A percentile compares a stretch with the other conserved stretches of the same genome.
Conservation (phyloP, 1,139 yeast genomes). For the Sugiyamaella pinicola region DNA sequence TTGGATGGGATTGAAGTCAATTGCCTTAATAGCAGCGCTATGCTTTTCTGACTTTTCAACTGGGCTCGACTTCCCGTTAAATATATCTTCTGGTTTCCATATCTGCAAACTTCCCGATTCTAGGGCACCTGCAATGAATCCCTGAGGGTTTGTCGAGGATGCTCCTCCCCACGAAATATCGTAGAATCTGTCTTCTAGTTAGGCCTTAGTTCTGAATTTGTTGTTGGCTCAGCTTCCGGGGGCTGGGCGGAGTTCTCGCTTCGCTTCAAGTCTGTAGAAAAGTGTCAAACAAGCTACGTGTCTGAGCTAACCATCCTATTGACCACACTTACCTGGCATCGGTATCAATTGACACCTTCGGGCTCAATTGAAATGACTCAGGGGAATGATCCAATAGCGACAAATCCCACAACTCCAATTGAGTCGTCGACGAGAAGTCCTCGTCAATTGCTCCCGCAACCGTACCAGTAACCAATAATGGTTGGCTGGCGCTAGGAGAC, state of each 20-base stretch:
- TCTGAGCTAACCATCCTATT: no score
- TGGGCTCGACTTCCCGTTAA: constrained; percentile 30
- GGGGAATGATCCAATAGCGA: constrained; percentile 51
- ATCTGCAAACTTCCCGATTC: constrained; percentile 81
- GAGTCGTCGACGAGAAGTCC: constrained; percentile 75
- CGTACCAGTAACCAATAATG: constrained; percentile 84
- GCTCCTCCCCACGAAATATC: constrained; percentile 86
- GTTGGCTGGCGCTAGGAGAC: constrained; percentile 72
- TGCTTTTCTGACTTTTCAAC: constrained; percentile 50
- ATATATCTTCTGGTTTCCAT: constrained; percentile 59
- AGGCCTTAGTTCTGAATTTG: not conserved
- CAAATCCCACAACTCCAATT: constrained; percentile 77
- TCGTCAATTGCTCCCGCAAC: constrained; percentile 94
- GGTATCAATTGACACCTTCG: constrained; percentile 59
- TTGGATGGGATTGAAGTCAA: constrained; percentile 78
- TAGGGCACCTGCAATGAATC: constrained; percentile 83
- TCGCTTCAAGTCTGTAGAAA: no score
- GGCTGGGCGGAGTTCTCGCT: no score
- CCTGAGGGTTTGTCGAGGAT: constrained; percentile 54
- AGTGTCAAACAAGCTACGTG: no score
- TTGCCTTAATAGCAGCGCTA: constrained; percentile 67
- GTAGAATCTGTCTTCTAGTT: constrained; percentile 56
- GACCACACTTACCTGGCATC: constrained; percentile 41
- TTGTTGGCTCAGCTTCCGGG: no score
- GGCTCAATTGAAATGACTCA: constrained; percentile 44